Evolutionary conservation across 768 basidiomycete species (phyloP), one percentile per base, ranked within the genome.

Genomic region (Auricularia auricula-judae): DNA sequence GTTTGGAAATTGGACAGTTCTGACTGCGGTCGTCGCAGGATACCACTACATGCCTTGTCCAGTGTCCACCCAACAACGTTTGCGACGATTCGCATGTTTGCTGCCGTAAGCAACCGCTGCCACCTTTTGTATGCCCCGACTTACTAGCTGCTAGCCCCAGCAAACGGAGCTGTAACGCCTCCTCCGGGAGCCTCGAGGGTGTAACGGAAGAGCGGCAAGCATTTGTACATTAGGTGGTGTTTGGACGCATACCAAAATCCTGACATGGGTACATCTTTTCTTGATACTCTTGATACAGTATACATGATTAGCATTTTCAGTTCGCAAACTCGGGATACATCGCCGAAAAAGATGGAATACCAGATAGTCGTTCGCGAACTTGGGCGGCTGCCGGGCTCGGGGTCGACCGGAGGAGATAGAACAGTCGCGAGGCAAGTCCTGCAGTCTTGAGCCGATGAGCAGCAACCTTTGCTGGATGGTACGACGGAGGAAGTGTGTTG

Each of bases 361-460:
- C 78, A 29, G 81, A 76, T 56, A 92, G 73, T 56, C 84, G 79
- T 68, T 89, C 85, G 39, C 84, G 73, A 61, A 91, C 78, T 18
- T 78, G 69, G 44, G 71, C 76, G 63, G 82, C 82, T n/a, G 82
- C 82, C 56, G 74, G 74, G 67, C 82, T 83, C 66, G 79, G 83
- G 64, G 79, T 80, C 51, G 75, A 72, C 16, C 82, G 82, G 56
- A 92, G 74, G 71, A 87, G 84, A n/a, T 72, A 71, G 0, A 86
- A 84, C n/a, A 91, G 74, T 62, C 83, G 80, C 60, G 86, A 80
- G 2, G 87, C 87, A 79, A 90, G 81, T 1, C 80, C 77, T 2
- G 82, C 76, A 65, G 84, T 87, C 75, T 61, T 64, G 34, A 36
- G 51, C 35, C 44, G 60, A 53, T 39, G 36, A 36, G 29, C 51